Evolutionary conservation across 2,329 filamentous ascomycete genomes (phyloP).

Genomic region (Chlorencoelia australis): DNA sequence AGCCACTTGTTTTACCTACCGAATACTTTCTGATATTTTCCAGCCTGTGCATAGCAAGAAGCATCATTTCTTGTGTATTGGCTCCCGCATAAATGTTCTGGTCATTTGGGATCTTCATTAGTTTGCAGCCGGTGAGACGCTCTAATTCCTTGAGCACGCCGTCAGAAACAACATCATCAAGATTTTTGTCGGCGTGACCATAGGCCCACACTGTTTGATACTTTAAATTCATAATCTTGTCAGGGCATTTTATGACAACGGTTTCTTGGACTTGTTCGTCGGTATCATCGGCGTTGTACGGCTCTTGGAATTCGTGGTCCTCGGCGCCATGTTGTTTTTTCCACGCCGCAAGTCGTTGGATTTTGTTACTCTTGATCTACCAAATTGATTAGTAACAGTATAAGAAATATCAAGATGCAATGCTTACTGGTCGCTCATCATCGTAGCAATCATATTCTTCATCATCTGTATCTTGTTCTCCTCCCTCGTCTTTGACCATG

Average conservation of each 20-base stretch:
- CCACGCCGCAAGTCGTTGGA: conserved; percentile 13
- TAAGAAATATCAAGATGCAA: neutral
- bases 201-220: neutral
- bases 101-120: conserved; percentile 12
- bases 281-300: too few relatives aligned
- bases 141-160: conserved; percentile 8
- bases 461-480: conserved; percentile 6
- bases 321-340: conserved; percentile 3
- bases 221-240: conserved; percentile 9
- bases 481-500: conserved; percentile 12
- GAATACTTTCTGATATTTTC: conserved; percentile 18
- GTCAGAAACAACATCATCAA: conserved; percentile 11
- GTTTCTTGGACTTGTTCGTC: neutral
- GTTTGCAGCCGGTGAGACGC: conserved; percentile 14
- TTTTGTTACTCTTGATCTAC: conserved; percentile 14
- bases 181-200: neutral
- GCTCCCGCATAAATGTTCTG: conserved; percentile 15
- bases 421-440: conserved; percentile 7
- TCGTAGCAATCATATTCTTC: conserved; percentile 8
- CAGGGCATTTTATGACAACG: conserved; percentile 2
- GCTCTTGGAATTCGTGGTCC: too few relatives aligned
- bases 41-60: conserved; percentile 16
- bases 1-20: conserved; percentile 10
- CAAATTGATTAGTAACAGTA: conserved; percentile 2
- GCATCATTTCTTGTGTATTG: conserved; percentile 5